Evolutionary conservation across 2,329 filamentous ascomycete genomes (phyloP), one percentile per base, ranked within the genome.

Genomic region (Laburnicola sp.): DNA sequence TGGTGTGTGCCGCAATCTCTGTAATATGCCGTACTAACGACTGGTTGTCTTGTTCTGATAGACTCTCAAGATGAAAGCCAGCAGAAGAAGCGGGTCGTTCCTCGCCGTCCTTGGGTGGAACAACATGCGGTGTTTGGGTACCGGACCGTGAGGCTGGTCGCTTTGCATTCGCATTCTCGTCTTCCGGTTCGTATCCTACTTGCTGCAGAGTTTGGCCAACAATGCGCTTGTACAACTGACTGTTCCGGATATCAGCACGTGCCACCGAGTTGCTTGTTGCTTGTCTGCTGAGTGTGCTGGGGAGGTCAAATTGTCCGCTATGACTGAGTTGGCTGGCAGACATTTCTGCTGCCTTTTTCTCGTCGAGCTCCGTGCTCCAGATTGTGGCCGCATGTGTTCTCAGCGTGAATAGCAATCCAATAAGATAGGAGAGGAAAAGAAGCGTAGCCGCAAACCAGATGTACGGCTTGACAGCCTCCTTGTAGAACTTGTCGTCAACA

Each of bases 371-470:
- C 6, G 83, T 87, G 64, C 91, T 94, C 94, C 94, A 99, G 59
- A 99, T 99, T 39, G 97, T 88, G 3, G 95, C 92, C 3, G 94
- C 94, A 69, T 99, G 94, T 0, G 94, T 99, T 57, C 94, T 84
- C 21, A 99, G 82, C 0, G 94, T 99, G 74, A 99, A 99, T 81
- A 94, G 90, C 10, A 99, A 79, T 23, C 94, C 94, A 53, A 97
- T 94, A 31, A 94, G 80, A 69, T 99, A 99, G 1, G 92, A 95
- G 26, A 96, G 77, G 75, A 99, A 97, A 10, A 99, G 79, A 66
- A 95, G 81, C 3, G 86, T 75, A 0, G 94, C 91, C 3, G 91
- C 88, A 66, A 96, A 84, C 79, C 92, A 97, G 65, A 90, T 96
- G 73, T 96, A 99, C 1, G 94, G 94, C 39, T 90, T 86, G 6